Base-by-base conservation (phyloP, 345 rosid species). In the Citrus medica region DNA sequence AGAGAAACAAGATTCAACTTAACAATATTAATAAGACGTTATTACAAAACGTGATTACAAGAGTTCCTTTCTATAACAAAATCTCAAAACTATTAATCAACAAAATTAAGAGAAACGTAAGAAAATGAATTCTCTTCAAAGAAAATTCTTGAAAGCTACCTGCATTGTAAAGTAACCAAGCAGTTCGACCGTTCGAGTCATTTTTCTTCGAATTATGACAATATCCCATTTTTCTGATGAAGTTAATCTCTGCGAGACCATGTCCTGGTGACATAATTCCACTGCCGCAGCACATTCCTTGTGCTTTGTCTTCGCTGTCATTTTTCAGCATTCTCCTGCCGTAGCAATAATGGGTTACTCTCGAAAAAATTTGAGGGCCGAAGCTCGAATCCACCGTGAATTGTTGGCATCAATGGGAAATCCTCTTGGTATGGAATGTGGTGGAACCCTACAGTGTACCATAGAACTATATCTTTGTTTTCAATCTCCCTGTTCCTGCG, bases 351-450 rank as follows among this genome's bases (percentile, higher is more conserved):
- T 12, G 92, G 95, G 63, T 91, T 93, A 58, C 86, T 85, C 69
- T 92, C 90, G 46, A 90, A 92, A 70, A 92, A 94, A 71, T 90
- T 89, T 1, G 90, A 78, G 0, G 97, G 97, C 24, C 88, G 89
- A 53, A 92, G 95, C 83, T 91, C 89, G 79, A 94, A 92, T 13
- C 94, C 94, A 7, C 83, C 86, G 1, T 83, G 85, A 51, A 94
- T 75, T 5, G 88, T 84, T 0, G 95, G 86, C 98, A 94, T 94
- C 7, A 87, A 85, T 0, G 97, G 98, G 69, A 91, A 94, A 82
- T 94, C 97, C 79, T 94, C 98, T 81, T 92, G 95, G 80, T 56
- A 89, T 24, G 97, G 98, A 62, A 79, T 85, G 75, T 91, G 98
- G 83, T 91, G 97, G 81, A 94, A 86, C 66, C 97, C 97, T 17